Percentiles rank a stretch among this genome's conserved stretches.
phyloP scores from a whole-genome alignment of 2,329 filamentous ascomycete species.

The Cytospora schulzeri region DNA sequence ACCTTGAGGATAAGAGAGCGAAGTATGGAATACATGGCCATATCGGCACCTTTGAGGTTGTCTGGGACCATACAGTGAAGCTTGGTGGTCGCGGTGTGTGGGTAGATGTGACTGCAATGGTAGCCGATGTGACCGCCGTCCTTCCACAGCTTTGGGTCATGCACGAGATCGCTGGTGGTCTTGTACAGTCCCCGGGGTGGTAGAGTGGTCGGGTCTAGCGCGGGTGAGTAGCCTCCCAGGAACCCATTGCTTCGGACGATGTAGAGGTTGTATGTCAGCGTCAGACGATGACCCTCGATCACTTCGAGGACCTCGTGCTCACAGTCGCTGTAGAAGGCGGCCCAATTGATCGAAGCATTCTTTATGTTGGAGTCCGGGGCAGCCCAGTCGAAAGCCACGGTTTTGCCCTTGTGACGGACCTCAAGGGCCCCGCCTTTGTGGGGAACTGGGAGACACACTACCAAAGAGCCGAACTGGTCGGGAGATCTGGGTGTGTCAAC shows the following conservation, averaged over 20 bases:
- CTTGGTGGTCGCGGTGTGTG: neutral
- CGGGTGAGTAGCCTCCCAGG: neutral
- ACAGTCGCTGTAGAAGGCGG: slow-evolving; percentile 56
- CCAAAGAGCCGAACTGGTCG: slow-evolving; percentile 54
- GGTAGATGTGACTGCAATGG: neutral
- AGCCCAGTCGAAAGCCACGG: slow-evolving; percentile 46
- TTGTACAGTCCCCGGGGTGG: neutral
- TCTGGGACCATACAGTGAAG: neutral
- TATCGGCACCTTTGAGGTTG: neutral
- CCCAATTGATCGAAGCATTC: slow-evolving; percentile 42
- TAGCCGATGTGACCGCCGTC: neutral
- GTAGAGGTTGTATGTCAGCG: slow-evolving; percentile 57
- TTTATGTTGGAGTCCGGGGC: slow-evolving; percentile 2
- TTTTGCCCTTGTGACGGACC: slow-evolving; percentile 43
- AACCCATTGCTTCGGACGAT: neutral
- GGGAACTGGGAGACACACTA: slow-evolving; percentile 48
- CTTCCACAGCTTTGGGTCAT: neutral
- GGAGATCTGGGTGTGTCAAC: slow-evolving; percentile 55
- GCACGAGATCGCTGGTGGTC: neutral
- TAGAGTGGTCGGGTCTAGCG: neutral
- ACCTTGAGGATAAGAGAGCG: neutral
- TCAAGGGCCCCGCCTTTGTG: slow-evolving; percentile 46
- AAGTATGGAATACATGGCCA: neutral
- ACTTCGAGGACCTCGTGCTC: slow-evolving; percentile 57
- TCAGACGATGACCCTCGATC: slow-evolving; percentile 54